phyloP scores from a whole-genome alignment of 2,329 filamentous ascomycete genomes.

The Arthroderma sp. region DNA sequence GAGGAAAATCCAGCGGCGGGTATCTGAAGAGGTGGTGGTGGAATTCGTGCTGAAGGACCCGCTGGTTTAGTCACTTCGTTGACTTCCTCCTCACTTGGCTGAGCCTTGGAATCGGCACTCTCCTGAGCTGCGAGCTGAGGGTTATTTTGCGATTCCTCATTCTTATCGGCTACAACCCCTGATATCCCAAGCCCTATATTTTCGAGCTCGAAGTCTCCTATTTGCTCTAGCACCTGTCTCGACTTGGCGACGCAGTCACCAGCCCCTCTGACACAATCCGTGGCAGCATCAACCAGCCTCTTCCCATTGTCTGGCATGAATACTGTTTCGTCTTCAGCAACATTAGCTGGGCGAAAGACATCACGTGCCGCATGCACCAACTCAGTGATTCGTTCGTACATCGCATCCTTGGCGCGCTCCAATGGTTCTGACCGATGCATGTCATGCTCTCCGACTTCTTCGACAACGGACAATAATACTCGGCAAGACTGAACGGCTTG shows the following conservation, averaged over 20 bases:
- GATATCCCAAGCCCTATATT: constrained; percentile 39
- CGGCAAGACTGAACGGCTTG: constrained; percentile 73
- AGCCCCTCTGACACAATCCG: constrained; percentile 74
- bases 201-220: constrained; percentile 80
- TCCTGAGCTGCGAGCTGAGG: not conserved
- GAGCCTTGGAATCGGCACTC: not conserved
- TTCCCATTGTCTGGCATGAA: constrained; percentile 70
- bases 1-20: constrained; percentile 23
- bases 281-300: constrained; percentile 63
- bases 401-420: constrained; percentile 54
- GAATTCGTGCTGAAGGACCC: constrained; percentile 20
- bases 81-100: not conserved
- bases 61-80: constrained; percentile 1
- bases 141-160: constrained; percentile 3
- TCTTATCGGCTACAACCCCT: constrained; percentile 3
- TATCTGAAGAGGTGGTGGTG: constrained; percentile 34
- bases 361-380: constrained; percentile 71
- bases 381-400: constrained; percentile 69
- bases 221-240: constrained; percentile 70
- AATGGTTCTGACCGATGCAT: constrained; percentile 53
- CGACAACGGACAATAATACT: constrained; percentile 64
- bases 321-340: constrained; percentile 58
- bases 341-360: constrained; percentile 56
- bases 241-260: constrained; percentile 85
- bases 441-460: constrained; percentile 70